A percentile compares a stretch with the other conserved stretches of the same genome.
phyloP scores from a whole-genome alignment of 2,329 filamentous ascomycete species.

The Fusarium phyllophilum region DNA sequence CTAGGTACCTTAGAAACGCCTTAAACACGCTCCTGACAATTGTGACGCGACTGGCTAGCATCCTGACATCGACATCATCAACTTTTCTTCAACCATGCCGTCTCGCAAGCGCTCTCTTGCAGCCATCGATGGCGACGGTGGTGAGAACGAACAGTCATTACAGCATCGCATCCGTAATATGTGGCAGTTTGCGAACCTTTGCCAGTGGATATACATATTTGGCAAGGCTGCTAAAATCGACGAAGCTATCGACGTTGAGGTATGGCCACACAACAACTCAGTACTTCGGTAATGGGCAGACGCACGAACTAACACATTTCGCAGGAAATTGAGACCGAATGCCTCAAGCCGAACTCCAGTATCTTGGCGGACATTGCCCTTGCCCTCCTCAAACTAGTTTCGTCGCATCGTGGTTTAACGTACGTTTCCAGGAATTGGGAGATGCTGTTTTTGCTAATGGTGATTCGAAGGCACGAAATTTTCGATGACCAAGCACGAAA shows the following conservation, averaged over 20 bases:
- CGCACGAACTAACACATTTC: not conserved
- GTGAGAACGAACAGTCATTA: constrained; percentile 30
- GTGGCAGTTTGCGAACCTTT: constrained; percentile 95
- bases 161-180: constrained; percentile 81
- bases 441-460: constrained; percentile 11
- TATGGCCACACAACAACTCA: constrained; percentile 52
- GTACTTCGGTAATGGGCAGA: not conserved
- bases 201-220: constrained; percentile 94
- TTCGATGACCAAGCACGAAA: constrained; percentile 94
- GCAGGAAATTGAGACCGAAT: constrained; percentile 89
- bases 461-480: constrained; percentile 73
- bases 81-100: constrained; percentile 37
- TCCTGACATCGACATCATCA: constrained; percentile 30
- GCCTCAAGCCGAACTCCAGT: constrained; percentile 80
- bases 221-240: constrained; percentile 90
- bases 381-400: constrained; percentile 89
- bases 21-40: constrained; percentile 31
- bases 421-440: constrained; percentile 59
- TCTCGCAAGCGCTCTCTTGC: constrained; percentile 42
- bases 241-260: constrained; percentile 89
- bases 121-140: constrained; percentile 29
- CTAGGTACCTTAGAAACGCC: constrained; percentile 4
- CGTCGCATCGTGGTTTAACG: constrained; percentile 92
- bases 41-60: constrained; percentile 41
- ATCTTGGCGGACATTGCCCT: constrained; percentile 85